These are phyloP conservation scores for Emergomyces africanus DNA, from an alignment of 2,329 filamentous ascomycete species.

Conservation along the genomic window DNA sequence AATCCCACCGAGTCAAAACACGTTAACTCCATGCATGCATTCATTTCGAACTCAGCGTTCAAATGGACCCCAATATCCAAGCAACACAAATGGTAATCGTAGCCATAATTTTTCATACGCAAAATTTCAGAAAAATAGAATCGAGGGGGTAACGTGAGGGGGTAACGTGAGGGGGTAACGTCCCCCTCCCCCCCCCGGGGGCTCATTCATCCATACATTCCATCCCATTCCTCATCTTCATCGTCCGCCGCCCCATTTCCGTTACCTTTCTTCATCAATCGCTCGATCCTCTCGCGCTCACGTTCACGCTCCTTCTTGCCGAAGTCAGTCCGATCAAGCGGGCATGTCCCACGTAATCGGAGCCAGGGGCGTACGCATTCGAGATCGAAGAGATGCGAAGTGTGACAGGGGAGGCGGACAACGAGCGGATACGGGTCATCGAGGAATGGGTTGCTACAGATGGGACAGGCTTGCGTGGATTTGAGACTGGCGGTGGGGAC, in stretches of 20 bases:
- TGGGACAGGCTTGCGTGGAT: constrained; percentile 42
- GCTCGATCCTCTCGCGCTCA: constrained; percentile 40
- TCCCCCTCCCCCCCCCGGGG: background rate
- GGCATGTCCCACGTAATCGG: constrained; percentile 51
- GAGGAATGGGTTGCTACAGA: constrained; percentile 48
- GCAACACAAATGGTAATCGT: background rate
- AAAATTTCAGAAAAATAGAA: background rate
- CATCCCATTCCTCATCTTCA: constrained; percentile 36
- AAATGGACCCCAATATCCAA: background rate
- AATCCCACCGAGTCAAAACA: background rate
- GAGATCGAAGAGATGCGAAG: constrained; percentile 50
- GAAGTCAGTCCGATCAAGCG: constrained; percentile 47
- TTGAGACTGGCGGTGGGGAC: constrained; percentile 45
- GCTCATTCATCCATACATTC: constrained; percentile 33
- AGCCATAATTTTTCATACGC: background rate
- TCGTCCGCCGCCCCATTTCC: constrained; percentile 20
- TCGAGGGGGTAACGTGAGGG: too few relatives aligned
- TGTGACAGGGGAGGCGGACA: constrained; percentile 49
- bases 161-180: too few relatives aligned
- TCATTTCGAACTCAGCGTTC: background rate
- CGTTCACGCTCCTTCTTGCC: constrained; percentile 42
- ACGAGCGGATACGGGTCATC: constrained; percentile 54
- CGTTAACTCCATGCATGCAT: background rate
- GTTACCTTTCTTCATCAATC: constrained; percentile 33
- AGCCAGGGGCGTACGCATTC: constrained; percentile 55